Percentiles rank a stretch among this genome's conserved stretches.
Evolutionary conservation across 176 grass and related monocot species (phyloP).

Genomic region (Oryza glaberrima): DNA sequence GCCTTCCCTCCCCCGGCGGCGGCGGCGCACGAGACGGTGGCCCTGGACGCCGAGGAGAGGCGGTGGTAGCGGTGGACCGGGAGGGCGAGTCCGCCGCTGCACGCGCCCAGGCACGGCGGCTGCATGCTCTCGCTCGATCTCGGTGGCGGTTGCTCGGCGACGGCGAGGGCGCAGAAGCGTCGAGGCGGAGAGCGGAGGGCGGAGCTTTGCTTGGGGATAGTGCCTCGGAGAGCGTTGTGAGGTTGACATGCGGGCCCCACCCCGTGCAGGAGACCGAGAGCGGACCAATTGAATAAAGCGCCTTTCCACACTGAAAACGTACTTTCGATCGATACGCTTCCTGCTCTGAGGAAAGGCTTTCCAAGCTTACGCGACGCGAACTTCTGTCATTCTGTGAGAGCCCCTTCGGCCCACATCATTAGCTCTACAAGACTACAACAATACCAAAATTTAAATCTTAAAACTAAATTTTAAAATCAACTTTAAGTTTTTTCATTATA

Average conservation of each 20-base stretch:
- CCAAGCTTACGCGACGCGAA: too few relatives aligned
- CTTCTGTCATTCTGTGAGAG: too few relatives aligned
- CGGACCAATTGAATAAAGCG: background rate
- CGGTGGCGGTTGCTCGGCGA: background rate
- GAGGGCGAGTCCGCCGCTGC: conserved; percentile 42
- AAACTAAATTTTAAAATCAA: too few relatives aligned
- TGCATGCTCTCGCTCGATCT: conserved; percentile 59
- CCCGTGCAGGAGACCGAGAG: background rate
- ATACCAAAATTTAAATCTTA: too few relatives aligned
- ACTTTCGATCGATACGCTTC: rapidly evolving
- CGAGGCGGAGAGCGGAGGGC: background rate
- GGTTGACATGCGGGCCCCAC: conserved; percentile 29
- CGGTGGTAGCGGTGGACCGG: background rate
- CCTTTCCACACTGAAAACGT: background rate
- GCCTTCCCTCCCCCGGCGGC: conserved; percentile 43
- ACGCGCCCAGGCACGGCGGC: conserved; percentile 60
- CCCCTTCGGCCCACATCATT: too few relatives aligned
- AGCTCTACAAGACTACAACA: too few relatives aligned
- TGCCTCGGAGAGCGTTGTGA: background rate
- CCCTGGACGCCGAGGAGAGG: conserved; percentile 22
- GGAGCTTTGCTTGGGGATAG: conserved; percentile 41
- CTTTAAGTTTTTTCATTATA: too few relatives aligned
- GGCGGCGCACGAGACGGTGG: conserved; percentile 29
- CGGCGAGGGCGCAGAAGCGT: conserved; percentile 1
- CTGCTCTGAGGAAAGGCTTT: background rate